Base-by-base conservation (phyloP, 2,329 filamentous ascomycete species). In the Trichoderma sp. region DNA sequence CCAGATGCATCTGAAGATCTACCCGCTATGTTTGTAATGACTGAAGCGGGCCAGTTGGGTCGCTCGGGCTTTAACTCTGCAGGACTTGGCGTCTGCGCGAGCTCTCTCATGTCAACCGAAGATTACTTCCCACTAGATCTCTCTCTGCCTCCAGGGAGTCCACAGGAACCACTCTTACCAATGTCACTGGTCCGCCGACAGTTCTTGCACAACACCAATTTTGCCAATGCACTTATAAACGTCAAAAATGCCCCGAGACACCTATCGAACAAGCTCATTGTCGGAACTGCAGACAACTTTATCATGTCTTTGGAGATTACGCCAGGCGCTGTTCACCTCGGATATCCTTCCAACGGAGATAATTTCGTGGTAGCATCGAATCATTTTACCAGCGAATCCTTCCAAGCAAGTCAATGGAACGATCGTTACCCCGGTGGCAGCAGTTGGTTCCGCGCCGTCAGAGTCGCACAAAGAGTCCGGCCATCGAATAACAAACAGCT, bases 101-200 rank as follows among this genome's bases (percentile, higher is more conserved):
- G 63, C 65, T 73, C 70, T 7, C 72, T 72, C 55, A 73, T 71
- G 61, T 73, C 72, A 15, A 73, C 70, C 5, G 72, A 71, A 55
- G 72, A 73, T 58, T 73, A 72, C 17, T 69, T 64, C 28, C 72
- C 72, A 50, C 15, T 50, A 2, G 9, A 50, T 50, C 43, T 50
- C 43, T 50, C 43, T 20, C 4, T 50, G 43, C n/a, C 63, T 39
- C 30, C 68, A 13, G 32, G 32, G 23, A 50, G 23, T 12, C 28
- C 59, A 11, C 68, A 70, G 28, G n/a, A 30, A 20, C 69, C 70
- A 23, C 36, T 68, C 2, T 8, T 72, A 7, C 72, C 72, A 26
- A 71, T 73, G 39, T 69, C 72, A 4, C 20, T 73, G 15, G 30
- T 73, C 3, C 55, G 72, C 11, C 58, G 72, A 39, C 53, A 68